These are phyloP conservation scores for Kwoniella botswanensis DNA, from an alignment of 768 basidiomycete genomes.

Conservation along the genomic window DNA sequence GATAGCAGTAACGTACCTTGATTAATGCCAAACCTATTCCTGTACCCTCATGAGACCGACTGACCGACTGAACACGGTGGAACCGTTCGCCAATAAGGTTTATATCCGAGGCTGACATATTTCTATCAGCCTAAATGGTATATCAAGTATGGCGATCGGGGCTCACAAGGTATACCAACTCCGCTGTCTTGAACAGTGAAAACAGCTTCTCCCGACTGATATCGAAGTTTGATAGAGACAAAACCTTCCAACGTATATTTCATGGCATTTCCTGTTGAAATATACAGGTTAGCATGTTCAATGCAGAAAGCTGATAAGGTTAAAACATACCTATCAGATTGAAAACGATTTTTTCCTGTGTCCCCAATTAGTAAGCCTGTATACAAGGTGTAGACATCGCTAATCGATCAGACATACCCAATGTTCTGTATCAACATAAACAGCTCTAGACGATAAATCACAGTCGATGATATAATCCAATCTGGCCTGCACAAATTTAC, in stretches of 20 bases:
- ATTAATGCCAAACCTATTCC: constrained; percentile 59
- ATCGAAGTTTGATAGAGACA: constrained; percentile 51
- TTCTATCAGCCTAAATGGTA: neutral
- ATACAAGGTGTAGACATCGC: too few relatives aligned
- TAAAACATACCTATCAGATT: constrained; percentile 52
- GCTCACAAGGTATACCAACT: constrained; percentile 57
- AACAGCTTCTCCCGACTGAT: constrained; percentile 35
- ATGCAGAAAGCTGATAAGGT: neutral
- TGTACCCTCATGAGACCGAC: constrained; percentile 59
- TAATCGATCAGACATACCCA: constrained; percentile 32
- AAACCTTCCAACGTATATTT: constrained; percentile 53
- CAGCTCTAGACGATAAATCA: constrained; percentile 36
- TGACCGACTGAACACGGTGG: constrained; percentile 58
- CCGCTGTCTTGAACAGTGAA: constrained; percentile 58
- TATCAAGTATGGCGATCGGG: neutral
- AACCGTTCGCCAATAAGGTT: constrained; percentile 59
- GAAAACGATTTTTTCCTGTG: constrained; percentile 57
- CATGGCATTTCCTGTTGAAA: constrained; percentile 52
- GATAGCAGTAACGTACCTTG: constrained; percentile 38
- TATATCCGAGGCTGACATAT: constrained; percentile 45
- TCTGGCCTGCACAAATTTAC: constrained; percentile 17
- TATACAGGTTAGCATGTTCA: constrained; percentile 1
- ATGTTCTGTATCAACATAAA: constrained; percentile 57
- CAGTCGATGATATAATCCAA: constrained; percentile 52
- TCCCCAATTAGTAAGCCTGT: neutral